Conservation (phyloP, 2,329 filamentous ascomycete genomes). For the Davidsoniella australis region DNA sequence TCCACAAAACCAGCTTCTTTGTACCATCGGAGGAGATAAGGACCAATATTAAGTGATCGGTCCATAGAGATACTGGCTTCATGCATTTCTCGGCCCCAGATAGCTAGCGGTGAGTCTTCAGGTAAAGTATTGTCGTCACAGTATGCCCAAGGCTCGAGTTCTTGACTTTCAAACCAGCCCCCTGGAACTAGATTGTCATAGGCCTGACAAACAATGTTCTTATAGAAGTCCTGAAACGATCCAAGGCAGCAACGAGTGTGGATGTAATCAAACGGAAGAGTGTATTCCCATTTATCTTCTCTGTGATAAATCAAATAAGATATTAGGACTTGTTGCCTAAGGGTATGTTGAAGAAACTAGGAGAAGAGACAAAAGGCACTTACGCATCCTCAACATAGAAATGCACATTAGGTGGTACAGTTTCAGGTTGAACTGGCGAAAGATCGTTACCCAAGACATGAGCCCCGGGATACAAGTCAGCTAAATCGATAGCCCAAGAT, state of each 20-base stretch:
- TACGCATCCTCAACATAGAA: conserved; percentile 54
- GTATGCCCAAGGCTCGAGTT: conserved; percentile 22
- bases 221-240: conserved; percentile 31
- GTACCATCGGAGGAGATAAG: conserved; percentile 22
- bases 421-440: conserved; percentile 47
- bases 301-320: conserved; percentile 16
- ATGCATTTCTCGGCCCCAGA: conserved; percentile 26
- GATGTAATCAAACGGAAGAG: conserved; percentile 38
- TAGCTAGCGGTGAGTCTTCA: conserved; percentile 21
- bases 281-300: conserved; percentile 32
- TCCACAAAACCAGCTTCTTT: conserved; percentile 37
- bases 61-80: conserved; percentile 22
- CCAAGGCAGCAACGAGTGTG: conserved; percentile 33
- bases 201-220: conserved; percentile 33
- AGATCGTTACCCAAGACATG: conserved; percentile 47
- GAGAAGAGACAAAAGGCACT: conserved; percentile 14
- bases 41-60: conserved; percentile 23
- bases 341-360: not conserved
- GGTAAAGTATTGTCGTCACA: conserved; percentile 31
- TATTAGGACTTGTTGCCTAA: not conserved
- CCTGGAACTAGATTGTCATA: conserved; percentile 32
- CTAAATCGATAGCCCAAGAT: conserved; percentile 52
- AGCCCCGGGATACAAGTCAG: conserved; percentile 40
- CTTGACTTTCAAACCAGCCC: conserved; percentile 38
- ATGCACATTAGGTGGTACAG: conserved; percentile 54